Evolutionary conservation across 2,329 filamentous ascomycete genomes (phyloP), one percentile per base, ranked within the genome.

Genomic region (Aspergillus vadensis): DNA sequence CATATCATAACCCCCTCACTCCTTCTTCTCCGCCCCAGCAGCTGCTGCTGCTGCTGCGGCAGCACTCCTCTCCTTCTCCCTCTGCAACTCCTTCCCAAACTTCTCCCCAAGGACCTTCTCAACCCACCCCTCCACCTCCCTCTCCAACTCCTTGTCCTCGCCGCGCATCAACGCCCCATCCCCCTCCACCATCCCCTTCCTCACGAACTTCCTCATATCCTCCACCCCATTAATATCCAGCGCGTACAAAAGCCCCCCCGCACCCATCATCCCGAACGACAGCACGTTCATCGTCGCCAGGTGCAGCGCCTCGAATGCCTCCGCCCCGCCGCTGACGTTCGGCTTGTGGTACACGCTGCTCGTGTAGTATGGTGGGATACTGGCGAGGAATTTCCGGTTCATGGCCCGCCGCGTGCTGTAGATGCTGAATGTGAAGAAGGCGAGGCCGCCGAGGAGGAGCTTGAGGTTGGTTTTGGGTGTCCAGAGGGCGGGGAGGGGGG

Each of bases 241-340:
- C 0, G 86, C 88, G 83, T 89, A 96, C 63, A 91, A 81, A 10
- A 88, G 75, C 0, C 89, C 92, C 3, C 94, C 95, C 0, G 86
- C 83, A 8, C 84, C 77, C 83, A 96, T 86, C 74, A 97, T 86
- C 0, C 84, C 88, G 53, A 95, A 85, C 68, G 88, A 90, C 32
- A 88, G 71, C 12, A 95, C 91, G 69, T 97, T 97, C 67, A 97
- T 83, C 0, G 93, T 97, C 0, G 94, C 95, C 38, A 97, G 81
- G 52, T 88, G 90, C 21, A 99, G 81, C 0, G 94, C 94, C 76
- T 96, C 90, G 36, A 90, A 78, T 0, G 94, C 94, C 64, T 97
- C 88, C 41, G 90, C 74, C 1, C 86, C 83, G 7, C 88, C 87
- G 70, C 88, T 89, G 27, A 86, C 82, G 14, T 72, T 65, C 1